A percentile compares a stretch with the other conserved stretches of the same genome.
These are phyloP conservation scores for Fusarium mundagurra DNA, from an alignment of 2,329 filamentous ascomycete genomes.

Conservation along the genomic window DNA sequence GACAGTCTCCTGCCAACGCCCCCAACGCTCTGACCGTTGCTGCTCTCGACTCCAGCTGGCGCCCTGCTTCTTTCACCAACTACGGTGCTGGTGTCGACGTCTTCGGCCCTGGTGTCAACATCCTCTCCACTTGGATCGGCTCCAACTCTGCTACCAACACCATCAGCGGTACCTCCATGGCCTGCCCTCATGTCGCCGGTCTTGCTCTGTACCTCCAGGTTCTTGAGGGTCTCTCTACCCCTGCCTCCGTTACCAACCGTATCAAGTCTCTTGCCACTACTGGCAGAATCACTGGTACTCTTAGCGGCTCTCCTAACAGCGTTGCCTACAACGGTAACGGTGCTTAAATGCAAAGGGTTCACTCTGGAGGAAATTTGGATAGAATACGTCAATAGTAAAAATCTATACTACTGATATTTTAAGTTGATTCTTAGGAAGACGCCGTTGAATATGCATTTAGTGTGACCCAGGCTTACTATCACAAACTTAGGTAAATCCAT, in stretches of 20 bases:
- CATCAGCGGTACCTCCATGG: conserved; percentile 57
- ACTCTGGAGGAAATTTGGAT: neutral
- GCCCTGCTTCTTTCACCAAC: conserved; percentile 59
- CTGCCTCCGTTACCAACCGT: conserved; percentile 54
- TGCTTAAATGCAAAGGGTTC: conserved; percentile 5
- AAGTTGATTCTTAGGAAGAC: accelerated
- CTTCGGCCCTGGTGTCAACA: conserved; percentile 53
- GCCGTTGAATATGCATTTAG: neutral
- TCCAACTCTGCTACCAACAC: conserved; percentile 45
- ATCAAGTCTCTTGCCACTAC: conserved; percentile 55
- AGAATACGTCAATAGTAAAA: neutral
- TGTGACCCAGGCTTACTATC: accelerated
- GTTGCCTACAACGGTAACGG: conserved; percentile 58
- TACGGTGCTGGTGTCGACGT: conserved; percentile 55
- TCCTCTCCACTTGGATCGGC: conserved; percentile 56
- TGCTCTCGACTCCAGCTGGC: conserved; percentile 52
- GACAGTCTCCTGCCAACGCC: conserved; percentile 57
- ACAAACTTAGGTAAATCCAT: no score
- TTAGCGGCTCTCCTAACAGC: conserved; percentile 55
- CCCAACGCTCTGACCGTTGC: conserved; percentile 60
- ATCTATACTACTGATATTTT: neutral
- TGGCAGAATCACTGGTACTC: conserved; percentile 49
- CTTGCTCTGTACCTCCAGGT: conserved; percentile 56
- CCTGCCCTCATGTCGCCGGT: conserved; percentile 53
- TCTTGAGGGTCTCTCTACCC: conserved; percentile 53